A percentile compares a stretch with the other conserved stretches of the same genome.
These are phyloP conservation scores for Morella rubra DNA, from an alignment of 306 rosid species.

Conservation along the genomic window DNA sequence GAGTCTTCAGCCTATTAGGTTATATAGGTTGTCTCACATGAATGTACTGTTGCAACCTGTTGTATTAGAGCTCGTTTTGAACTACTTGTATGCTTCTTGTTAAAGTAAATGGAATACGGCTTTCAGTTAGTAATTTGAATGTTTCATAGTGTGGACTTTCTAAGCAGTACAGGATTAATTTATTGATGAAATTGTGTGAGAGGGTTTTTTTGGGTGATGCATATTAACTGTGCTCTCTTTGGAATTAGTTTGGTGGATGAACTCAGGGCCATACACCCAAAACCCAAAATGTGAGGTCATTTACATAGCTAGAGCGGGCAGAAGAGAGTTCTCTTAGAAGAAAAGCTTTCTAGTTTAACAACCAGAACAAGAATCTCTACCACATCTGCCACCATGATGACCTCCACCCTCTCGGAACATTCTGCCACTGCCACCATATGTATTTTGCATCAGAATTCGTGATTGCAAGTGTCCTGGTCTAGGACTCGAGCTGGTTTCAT, in stretches of 20 bases:
- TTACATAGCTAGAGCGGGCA: neutral
- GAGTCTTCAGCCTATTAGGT: constrained; percentile 9
- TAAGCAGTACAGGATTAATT: neutral
- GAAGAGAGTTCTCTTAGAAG: neutral
- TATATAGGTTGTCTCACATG: constrained; percentile 20
- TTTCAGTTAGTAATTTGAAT: neutral
- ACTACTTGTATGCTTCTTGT: constrained; percentile 20
- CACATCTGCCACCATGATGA: neutral
- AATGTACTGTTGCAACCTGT: constrained; percentile 22
- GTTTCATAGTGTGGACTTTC: neutral
- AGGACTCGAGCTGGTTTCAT: too few species aligned
- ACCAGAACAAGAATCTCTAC: constrained; percentile 2
- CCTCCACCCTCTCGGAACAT: neutral
- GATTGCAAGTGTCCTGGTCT: too few species aligned
- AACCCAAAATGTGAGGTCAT: neutral
- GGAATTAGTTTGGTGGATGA: neutral
- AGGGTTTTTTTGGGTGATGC: neutral
- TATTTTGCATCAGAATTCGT: neutral
- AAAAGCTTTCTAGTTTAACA: neutral
- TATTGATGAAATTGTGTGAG: neutral
- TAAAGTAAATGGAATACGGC: constrained; percentile 14
- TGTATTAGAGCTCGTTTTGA: constrained; percentile 12
- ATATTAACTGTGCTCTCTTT: neutral
- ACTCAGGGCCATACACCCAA: neutral
- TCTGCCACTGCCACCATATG: neutral